These are phyloP conservation scores for Candida silvicultrix DNA, from an alignment of 805 yeast genomes.

Conservation along the genomic window DNA sequence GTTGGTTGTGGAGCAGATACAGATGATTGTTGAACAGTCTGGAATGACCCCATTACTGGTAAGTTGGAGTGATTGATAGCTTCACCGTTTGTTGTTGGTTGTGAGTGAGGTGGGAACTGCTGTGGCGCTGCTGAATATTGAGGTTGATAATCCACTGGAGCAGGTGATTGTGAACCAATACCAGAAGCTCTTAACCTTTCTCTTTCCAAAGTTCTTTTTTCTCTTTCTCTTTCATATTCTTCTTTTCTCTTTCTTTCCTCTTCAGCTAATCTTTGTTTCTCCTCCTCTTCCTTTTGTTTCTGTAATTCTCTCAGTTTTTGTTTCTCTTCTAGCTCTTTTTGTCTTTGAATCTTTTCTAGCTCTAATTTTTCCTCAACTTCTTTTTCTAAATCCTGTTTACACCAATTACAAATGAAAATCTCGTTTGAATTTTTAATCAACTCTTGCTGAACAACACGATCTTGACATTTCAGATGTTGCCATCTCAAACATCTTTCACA, in stretches of 20 bases:
- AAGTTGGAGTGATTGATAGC: background rate
- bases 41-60: background rate
- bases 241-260: conserved; percentile 14
- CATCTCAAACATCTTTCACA: conserved; percentile 32
- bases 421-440: conserved; percentile 20
- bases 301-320: conserved; percentile 17
- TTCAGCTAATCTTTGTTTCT: conserved; percentile 9
- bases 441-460: conserved; percentile 21
- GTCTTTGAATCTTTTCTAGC: conserved; percentile 12
- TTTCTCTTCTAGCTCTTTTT: conserved; percentile 16
- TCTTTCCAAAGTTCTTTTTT: conserved; percentile 19
- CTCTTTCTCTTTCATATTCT: conserved; percentile 17
- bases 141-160: background rate
- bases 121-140: background rate
- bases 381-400: conserved; percentile 20
- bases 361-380: conserved; percentile 16
- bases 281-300: conserved; percentile 11
- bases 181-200: conserved; percentile 11
- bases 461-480: conserved; percentile 32
- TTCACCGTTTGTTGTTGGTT: background rate
- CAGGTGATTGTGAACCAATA: background rate
- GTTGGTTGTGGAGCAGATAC: background rate
- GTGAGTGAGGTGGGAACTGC: conserved; percentile 2
- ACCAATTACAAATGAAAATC: conserved; percentile 22
- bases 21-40: background rate